Evolutionary conservation across 208 protist species (phyloP), one percentile per base, ranked within the genome.

Genomic region (Leishmania lainsoni): DNA sequence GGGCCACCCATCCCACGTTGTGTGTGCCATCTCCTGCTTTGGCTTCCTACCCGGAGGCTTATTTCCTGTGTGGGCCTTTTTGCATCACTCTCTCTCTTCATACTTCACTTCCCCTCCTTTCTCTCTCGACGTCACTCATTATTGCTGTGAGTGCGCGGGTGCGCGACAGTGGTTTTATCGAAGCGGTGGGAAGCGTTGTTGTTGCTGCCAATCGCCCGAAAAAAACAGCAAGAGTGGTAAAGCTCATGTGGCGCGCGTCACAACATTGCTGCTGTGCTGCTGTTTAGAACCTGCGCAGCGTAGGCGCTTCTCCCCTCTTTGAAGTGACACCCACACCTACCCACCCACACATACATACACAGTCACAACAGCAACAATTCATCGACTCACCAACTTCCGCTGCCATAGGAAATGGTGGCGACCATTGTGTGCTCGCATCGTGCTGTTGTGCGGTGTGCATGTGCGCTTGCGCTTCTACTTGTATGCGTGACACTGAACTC

Each of bases 401-500:
- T 52, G 39, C 69, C 45, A 39, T 65, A 16, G n/a, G 17, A 1
- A 22, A 78, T 78, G 39, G 2, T 12, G 26, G 0, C 20, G 39
- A 51, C 54, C 14, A 22, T 29, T 8, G 17, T 4, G 45, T 10
- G 10, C 69, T 59, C 52, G 71, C 54, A 14, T 20, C 49, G 69
- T 35, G 59, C 2, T 26, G 35, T 14, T 9, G 39, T 22, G 68
- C 70, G 26, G 66, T 9, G 63, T 5, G 16, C 71, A 54, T 71
- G 70, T 26, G 12, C 78, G 5, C 63, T 78, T 22, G 1, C n/a
- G 70, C 49, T 79, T 49, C 51, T 86, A 32, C 74, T 86, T 6
- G 45, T 83, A n/a, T 80, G 58, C 49, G 65, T 29, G 17, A 63
- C 77, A 1, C 32, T 80, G 52, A 59, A 75, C 58, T 74, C 81